These are phyloP conservation scores for Diaporthe helianthi DNA, from an alignment of 2,329 filamentous ascomycete genomes.

Conservation along the genomic window DNA sequence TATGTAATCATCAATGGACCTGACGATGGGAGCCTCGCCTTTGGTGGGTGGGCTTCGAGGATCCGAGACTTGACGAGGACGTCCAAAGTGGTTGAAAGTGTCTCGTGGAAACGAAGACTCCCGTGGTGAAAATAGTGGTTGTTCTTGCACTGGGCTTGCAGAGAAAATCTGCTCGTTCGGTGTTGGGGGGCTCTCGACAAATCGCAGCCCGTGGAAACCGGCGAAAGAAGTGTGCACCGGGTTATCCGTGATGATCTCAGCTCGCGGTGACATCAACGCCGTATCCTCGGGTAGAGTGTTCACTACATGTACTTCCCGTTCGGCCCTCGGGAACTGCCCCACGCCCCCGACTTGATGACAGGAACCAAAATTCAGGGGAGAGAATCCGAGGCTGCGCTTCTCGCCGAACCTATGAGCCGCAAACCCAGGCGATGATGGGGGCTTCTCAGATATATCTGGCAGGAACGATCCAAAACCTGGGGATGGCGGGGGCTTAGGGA, in stretches of 20 bases:
- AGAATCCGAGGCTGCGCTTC: constrained; percentile 47
- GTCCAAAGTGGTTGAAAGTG: constrained; percentile 58
- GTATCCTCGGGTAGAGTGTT: constrained; percentile 54
- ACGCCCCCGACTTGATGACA: background rate
- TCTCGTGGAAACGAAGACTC: constrained; percentile 61
- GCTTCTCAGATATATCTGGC: constrained; percentile 41
- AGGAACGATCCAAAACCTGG: constrained; percentile 38
- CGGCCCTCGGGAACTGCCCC: constrained; percentile 35
- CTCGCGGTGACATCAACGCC: constrained; percentile 73
- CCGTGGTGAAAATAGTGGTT: constrained; percentile 50
- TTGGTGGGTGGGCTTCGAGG: constrained; percentile 78
- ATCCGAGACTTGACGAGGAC: constrained; percentile 62
- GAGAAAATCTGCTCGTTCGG: constrained; percentile 58
- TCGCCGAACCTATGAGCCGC: constrained; percentile 49
- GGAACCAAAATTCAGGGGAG: constrained; percentile 38
- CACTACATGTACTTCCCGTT: constrained; percentile 48
- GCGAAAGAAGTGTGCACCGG: constrained; percentile 60
- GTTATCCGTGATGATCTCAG: constrained; percentile 75
- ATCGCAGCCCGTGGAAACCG: constrained; percentile 56
- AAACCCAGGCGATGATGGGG: constrained; percentile 56
- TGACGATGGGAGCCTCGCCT: constrained; percentile 76
- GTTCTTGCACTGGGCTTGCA: constrained; percentile 7
- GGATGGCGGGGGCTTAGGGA: constrained; percentile 39
- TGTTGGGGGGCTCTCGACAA: constrained; percentile 60
- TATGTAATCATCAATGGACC: constrained; percentile 80